Base-by-base conservation (phyloP, 129 eudicot genomes). In the Centaurea solstitialis region DNA sequence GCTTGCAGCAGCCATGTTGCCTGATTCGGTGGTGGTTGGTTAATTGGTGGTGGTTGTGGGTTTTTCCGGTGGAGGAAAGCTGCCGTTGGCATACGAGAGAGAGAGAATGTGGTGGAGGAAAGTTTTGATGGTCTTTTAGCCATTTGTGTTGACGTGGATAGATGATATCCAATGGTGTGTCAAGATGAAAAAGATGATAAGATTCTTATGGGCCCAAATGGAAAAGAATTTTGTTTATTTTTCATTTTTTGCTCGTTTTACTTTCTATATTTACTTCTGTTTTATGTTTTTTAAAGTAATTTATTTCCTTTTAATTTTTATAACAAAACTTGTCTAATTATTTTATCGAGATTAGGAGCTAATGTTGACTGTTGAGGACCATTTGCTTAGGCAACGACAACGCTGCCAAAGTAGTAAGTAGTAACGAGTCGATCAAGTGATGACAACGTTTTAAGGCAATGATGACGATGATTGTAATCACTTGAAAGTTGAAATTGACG, bases 1-100 rank as follows among this genome's bases (percentile, higher is more conserved):
- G 3, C 88, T 77, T 1, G 88, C 83, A 74, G 92, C 90, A 5
- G 91, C 93, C 91, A 91, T 91, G 74, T 77, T 65, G 67, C 4
- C 68, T 61, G 71, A 57, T 57, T 23, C 30, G 80, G 39, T 11
- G 81, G 77, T 67, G 80, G 78, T 24, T 61, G 68, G 77, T 70
- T 78, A 47, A 47, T 18, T 79, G n/a, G 30, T 67, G 80, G 75
- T 69, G 81, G 28, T 28, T 74, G 78, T 26, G 45, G 68, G 77
- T 70, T 79, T 70, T 43, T 15, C 45, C 53, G 57, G 30, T 67
- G 69, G 45, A 67, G 61, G 61, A 38, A 53, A 79, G 76, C 23
- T 50, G 76, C 22, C 7, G 64, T 53, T 53, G 64, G 59, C 59
- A 45, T 45, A 45, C 59, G n/a, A 17, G n/a, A n/a, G 64, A 57